Evolutionary conservation across 2,329 filamentous ascomycete species (phyloP), one percentile per base, ranked within the genome.

Genomic region (Phyllosticta citriasiana): DNA sequence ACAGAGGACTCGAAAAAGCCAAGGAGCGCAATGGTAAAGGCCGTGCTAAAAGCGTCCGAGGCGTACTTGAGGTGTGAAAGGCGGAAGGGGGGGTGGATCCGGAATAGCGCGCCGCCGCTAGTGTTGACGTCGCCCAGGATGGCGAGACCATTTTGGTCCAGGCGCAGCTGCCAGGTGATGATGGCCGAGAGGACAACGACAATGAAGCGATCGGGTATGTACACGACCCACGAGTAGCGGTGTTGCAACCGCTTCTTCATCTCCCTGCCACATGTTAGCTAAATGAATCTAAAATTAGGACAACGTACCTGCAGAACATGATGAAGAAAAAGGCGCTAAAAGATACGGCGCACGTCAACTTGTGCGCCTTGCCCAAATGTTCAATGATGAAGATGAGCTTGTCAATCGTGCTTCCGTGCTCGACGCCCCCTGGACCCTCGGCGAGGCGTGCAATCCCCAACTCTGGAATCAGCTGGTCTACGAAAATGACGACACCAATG

Each of bases 1-100:
- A 99, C 91, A 0, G 91, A 96, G 2, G 91, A 96, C 74, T 99
- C 94, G 68, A 99, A 99, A 75, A 99, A 99, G n/a, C 94, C 94
- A 0, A 99, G 85, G 25, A 99, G 80, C 0, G 92, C 91, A 65
- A 99, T 96, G 59, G 97, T 80, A 69, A 99, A 96, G 0, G 91
- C 88, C 0, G 94, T 97, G 57, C 89, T 87, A 82, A 97, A 88
- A 47, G 91, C 88, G 64, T 91, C 88, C 24, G 88, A 87, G 59
- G 95, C 89, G 70, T 97, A 88, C 25, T 84, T 82, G 79, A 97
- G 86, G 67, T 95, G 84, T 4, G 84, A 80, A 2, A 84, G 76
- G 65, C 86, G 84, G 69, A 97, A 94, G 0, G 94, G 93, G 82
- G 92, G 97, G 64, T 88, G 85, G 66, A 97, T 91, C 2, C 84